Percentiles rank a stretch among this genome's conserved stretches.
Conservation (phyloP, 257 asterid genomes). For the Nicotiana obtusifolia region DNA sequence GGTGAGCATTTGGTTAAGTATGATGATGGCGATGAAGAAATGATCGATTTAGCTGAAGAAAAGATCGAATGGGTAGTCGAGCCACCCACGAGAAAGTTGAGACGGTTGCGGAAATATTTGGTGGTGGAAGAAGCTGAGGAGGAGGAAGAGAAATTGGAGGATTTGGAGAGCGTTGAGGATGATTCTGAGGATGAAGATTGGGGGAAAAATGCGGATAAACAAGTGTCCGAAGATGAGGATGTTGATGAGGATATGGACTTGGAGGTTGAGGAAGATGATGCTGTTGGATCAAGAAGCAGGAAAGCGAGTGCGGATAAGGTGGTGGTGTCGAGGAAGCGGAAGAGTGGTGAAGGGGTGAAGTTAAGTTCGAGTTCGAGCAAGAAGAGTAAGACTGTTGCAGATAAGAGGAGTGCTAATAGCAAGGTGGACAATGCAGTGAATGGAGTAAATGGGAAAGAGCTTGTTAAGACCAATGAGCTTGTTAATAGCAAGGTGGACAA, state of each 20-base stretch:
- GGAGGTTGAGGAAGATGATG: conserved; percentile 43
- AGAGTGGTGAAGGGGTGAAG: conserved; percentile 27
- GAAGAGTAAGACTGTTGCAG: conserved; percentile 42
- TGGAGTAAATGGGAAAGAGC: conserved; percentile 27
- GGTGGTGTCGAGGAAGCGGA: conserved; percentile 38
- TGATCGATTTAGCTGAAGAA: conserved; percentile 46
- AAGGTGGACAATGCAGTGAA: conserved; percentile 23
- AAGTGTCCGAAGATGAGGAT: conserved; percentile 44
- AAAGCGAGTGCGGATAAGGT: conserved; percentile 20
- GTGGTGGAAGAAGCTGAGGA: conserved; percentile 49
- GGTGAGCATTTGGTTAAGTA: conserved; percentile 84
- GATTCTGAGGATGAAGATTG: conserved; percentile 80
- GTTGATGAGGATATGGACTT: conserved; percentile 45
- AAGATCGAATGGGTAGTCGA: conserved; percentile 61
- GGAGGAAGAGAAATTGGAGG: conserved; percentile 30
- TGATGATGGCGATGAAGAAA: conserved; percentile 83
- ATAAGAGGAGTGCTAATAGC: conserved; percentile 18
- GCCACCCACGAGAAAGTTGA: conserved; percentile 42
- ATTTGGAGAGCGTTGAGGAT: conserved; percentile 17
- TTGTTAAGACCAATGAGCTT: conserved; percentile 20
- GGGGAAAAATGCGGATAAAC: conserved; percentile 44
- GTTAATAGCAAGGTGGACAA: conserved; percentile 27
- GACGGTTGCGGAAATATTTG: conserved; percentile 46
- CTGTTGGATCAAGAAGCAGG: conserved; percentile 6
- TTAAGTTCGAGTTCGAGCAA: conserved; percentile 31